These are phyloP conservation scores for Kingdonia uniflora DNA, from an alignment of 164 flowering plant species.

Conservation along the genomic window DNA sequence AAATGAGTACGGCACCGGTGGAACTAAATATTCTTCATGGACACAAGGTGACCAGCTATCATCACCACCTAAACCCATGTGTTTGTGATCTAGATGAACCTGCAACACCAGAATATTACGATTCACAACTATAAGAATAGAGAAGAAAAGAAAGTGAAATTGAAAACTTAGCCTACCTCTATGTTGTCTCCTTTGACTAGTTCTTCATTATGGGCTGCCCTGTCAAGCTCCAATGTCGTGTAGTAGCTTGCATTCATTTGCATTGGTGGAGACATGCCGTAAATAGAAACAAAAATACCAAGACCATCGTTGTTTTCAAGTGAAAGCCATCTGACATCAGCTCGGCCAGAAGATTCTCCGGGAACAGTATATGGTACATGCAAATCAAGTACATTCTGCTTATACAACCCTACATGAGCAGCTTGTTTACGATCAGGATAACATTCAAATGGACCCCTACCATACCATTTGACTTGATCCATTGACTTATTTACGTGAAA, in stretches of 20 bases:
- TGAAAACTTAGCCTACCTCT: no score
- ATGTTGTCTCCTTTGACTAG: slow-evolving; percentile 64
- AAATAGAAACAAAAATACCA: slow-evolving; percentile 67
- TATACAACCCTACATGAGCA: slow-evolving; percentile 74
- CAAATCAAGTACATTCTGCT: slow-evolving; percentile 55
- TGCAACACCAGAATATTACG: slow-evolving; percentile 15
- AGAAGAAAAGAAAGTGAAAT: no score
- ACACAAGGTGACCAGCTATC: slow-evolving; percentile 97
- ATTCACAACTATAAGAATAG: neutral
- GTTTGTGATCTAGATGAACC: slow-evolving; percentile 99
- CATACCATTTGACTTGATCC: slow-evolving; percentile 66
- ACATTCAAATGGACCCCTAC: slow-evolving; percentile 96
- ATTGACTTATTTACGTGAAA: slow-evolving; percentile 65
- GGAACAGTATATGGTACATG: slow-evolving; percentile 94
- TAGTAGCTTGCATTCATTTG: slow-evolving; percentile 94
- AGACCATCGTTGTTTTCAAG: slow-evolving; percentile 54
- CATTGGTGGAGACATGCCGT: slow-evolving; percentile 76
- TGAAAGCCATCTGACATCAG: slow-evolving; percentile 92
- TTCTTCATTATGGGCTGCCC: slow-evolving; percentile 69
- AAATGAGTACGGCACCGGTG: slow-evolving; percentile 70
- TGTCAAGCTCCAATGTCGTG: slow-evolving; percentile 63
- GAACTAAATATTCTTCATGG: slow-evolving; percentile 68
- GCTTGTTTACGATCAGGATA: slow-evolving; percentile 92
- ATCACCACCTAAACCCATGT: slow-evolving; percentile 98
- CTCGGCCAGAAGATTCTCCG: slow-evolving; percentile 73